Evolutionary conservation across 257 asterid genomes (phyloP), one percentile per base, ranked within the genome.

Genomic region (Leptodermis oblonga): DNA sequence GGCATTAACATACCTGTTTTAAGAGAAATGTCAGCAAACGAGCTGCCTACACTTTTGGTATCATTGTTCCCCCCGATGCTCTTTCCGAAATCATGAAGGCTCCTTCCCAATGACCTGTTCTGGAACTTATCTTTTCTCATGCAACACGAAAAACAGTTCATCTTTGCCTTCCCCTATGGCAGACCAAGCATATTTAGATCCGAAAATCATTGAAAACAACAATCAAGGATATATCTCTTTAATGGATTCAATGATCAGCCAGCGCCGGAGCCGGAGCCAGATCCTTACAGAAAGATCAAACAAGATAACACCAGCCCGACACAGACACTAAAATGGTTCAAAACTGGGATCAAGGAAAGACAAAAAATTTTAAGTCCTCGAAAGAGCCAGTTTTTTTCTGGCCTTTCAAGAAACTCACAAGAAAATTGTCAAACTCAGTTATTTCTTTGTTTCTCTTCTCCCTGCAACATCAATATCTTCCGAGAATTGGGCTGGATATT

Each of bases 71-170:
- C 72, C 34, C 70, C 68, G 46, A 70, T 62, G 45, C 81, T 67
- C 52, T 69, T 73, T 28, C 66, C 63, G 52, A 74, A 70, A 66
- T 65, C 70, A 25, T 75, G 65, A 67, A 75, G 69, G 28, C 81
- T 77, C 48, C 64, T 73, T 51, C 37, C 70, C 78, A 75, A 72
- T 59, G 84, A 77, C 52, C 54, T 63, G 70, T 30, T 70, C 52
- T 78, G 76, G 46, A 25, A 28, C 17, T 59, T 73, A 37, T 84
- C 91, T 67, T 79, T 74, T 0, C 86, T 53, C 88, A 85, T 63
- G 72, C 98, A 92, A 82, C 96, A 92, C 20, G 94, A 74, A 67
- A 92, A 90, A 74, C 89, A 87, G 72, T 79, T 74, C 82, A 82
- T 74, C 85, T 74, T 86, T 80, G 69, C 77, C 78, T 56, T 69